phyloP scores from a whole-genome alignment of 768 basidiomycete genomes.

The Xanthoconium stramineum region DNA sequence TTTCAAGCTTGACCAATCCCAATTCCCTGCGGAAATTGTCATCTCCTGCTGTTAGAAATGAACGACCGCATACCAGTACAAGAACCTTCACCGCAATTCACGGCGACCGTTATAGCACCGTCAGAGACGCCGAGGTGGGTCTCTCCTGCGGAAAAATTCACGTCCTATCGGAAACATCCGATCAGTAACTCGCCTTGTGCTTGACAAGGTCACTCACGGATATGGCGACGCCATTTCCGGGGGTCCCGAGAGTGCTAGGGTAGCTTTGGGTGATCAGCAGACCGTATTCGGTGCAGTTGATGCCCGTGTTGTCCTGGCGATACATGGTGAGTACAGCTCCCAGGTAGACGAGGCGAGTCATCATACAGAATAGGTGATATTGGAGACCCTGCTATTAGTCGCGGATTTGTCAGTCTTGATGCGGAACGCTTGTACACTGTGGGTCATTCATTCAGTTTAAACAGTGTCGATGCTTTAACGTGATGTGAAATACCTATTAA shows the following conservation, averaged over 20 bases:
- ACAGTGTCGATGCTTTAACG: not conserved
- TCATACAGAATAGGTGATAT: constrained; percentile 48
- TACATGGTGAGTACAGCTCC: not conserved
- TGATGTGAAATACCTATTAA: constrained; percentile 42
- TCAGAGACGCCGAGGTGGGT: constrained; percentile 43
- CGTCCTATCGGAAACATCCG: constrained; percentile 31
- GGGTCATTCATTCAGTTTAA: not conserved
- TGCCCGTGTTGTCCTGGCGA: constrained; percentile 51
- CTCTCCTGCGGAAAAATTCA: constrained; percentile 44
- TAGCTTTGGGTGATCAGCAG: constrained; percentile 65
- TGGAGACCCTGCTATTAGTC: constrained; percentile 44
- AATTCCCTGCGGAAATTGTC: constrained; percentile 34
- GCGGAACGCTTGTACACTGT: constrained; percentile 52
- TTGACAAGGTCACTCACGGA: constrained; percentile 42
- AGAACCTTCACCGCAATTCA: constrained; percentile 53
- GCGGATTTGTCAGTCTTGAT: constrained; percentile 55
- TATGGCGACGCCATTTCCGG: constrained; percentile 55
- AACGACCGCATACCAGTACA: constrained; percentile 41
- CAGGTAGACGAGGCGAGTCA: not conserved
- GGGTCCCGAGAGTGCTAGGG: constrained; percentile 47
- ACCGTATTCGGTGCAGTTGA: constrained; percentile 47
- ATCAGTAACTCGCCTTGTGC: not conserved
- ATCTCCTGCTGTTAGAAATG: not conserved
- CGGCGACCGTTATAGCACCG: constrained; percentile 44
- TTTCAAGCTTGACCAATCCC: constrained; percentile 49